A percentile compares a stretch with the other conserved stretches of the same genome.
These are phyloP conservation scores for Malbranchea zuffiana DNA, from an alignment of 2,329 filamentous ascomycete species.

Conservation along the genomic window DNA sequence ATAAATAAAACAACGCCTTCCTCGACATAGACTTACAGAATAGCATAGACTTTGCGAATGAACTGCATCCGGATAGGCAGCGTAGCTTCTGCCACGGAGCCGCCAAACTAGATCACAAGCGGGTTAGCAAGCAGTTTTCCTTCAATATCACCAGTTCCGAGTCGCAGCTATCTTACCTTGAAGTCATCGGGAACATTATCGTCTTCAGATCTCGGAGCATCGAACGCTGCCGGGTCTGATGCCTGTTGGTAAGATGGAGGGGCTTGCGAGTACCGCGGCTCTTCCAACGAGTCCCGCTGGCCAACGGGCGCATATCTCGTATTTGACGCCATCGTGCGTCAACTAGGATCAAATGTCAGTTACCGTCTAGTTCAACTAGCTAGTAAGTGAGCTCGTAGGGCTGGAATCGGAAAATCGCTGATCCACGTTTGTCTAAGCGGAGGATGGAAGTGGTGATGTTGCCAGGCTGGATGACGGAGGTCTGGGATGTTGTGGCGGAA, in stretches of 20 bases:
- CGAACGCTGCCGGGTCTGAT: conserved; percentile 50
- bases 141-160: background rate
- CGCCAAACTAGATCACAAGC: conserved; percentile 57
- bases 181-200: conserved; percentile 96
- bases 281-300: conserved; percentile 75
- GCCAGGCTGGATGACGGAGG: no score
- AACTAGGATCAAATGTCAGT: no score
- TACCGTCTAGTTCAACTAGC: no score
- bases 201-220: conserved; percentile 59
- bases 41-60: conserved; percentile 93
- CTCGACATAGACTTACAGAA: conserved; percentile 54
- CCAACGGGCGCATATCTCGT: conserved; percentile 75
- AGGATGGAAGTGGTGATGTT: no score
- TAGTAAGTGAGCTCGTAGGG: no score
- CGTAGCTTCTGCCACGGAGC: conserved; percentile 83
- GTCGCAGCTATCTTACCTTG: conserved; percentile 50
- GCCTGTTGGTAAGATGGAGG: conserved; percentile 69
- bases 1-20: background rate
- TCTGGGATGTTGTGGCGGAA: no score
- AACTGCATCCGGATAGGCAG: conserved; percentile 96
- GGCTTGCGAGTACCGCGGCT: conserved; percentile 57
- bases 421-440: no score
- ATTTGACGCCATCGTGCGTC: conserved; percentile 53
- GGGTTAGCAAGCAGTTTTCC: conserved; percentile 12
- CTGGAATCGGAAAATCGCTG: no score